These are phyloP conservation scores for Scheffersomyces lignosus DNA, from an alignment of 805 yeast species.

Conservation along the genomic window DNA sequence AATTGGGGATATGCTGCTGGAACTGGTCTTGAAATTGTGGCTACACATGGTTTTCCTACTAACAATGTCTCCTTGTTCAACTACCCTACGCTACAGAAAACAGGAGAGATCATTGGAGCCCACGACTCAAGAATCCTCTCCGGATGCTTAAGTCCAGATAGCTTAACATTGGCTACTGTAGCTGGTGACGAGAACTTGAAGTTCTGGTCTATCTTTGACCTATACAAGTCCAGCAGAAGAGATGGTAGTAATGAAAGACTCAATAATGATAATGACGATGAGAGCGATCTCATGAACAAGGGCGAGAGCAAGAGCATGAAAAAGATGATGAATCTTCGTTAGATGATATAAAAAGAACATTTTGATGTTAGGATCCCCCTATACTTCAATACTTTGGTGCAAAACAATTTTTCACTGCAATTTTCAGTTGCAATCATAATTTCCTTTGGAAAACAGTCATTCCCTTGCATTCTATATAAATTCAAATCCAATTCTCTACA, in stretches of 20 bases:
- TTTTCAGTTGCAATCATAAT: too few species aligned
- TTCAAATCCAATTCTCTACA: too few species aligned
- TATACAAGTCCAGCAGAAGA: conserved; percentile 24
- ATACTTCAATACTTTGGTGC: too few species aligned
- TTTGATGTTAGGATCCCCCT: too few species aligned
- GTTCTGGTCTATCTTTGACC: conserved; percentile 89
- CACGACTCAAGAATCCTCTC: conserved; percentile 87
- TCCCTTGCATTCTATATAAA: too few species aligned
- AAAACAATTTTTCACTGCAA: too few species aligned
- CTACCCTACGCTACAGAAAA: conserved; percentile 81
- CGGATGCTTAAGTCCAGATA: conserved; percentile 87
- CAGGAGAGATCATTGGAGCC: conserved; percentile 82
- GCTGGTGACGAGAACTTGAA: conserved; percentile 96
- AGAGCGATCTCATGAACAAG: conserved; percentile 7
- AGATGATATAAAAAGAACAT: too few species aligned
- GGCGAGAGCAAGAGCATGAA: conserved; percentile 20
- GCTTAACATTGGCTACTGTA: conserved; percentile 85
- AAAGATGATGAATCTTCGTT: conserved; percentile 26
- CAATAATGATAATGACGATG: conserved; percentile 13
- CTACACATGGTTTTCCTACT: conserved; percentile 92
- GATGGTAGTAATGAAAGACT: conserved; percentile 16
- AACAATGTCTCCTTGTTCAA: conserved; percentile 82
- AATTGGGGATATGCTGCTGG: conserved; percentile 83
- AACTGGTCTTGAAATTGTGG: conserved; percentile 79
- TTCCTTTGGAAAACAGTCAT: too few species aligned